Evolutionary conservation across 176 grass and related monocot genomes (phyloP), one percentile per base, ranked within the genome.

Genomic region (Zoysia japonica): DNA sequence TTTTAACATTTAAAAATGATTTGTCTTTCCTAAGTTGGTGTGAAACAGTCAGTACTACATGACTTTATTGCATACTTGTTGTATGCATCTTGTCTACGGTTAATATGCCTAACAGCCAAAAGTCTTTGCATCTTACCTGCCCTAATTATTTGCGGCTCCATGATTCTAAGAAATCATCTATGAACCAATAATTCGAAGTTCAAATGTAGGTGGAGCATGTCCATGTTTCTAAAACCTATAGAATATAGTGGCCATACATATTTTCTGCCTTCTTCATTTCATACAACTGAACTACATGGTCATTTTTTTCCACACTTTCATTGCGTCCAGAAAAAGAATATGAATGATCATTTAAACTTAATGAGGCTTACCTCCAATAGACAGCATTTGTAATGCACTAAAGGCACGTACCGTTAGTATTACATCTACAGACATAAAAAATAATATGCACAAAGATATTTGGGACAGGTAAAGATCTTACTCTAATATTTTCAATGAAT

Each of bases 401-500:
- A 81, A 81, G 36, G 20, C 38, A 83, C 7, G 54, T 50, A 17
- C 9, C 19, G 47, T 37, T 17, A 13, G 46, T 9, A 37, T 47
- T 56, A 52, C 59, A 70, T 19, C 9, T 48, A 46, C 9, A 60
- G 28, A 28, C 28, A 28, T 28, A 0, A 3, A 70, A 28, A 77
- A 40, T 6, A 57, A 71, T 47, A 51, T 53, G 9, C 39, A 72
- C 28, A 6, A 46, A 53, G 37, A 38, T 49, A 65, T 38, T 80
- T 39, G 61, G 71, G 78, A 59, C 6, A 45, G 16, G 39, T 81
- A 3, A 59, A 85, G 47, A 37, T 82, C 92, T 91, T 93, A 99
- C 96, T 68, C 61, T 89, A 38, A 99, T 90, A 81, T 81, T 87
- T 52, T 95, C 92, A 46, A 99, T 62, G 61, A 99, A 96, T 77